Conservation (phyloP, 2,329 filamentous ascomycete genomes). For the Penicillium sp. region DNA sequence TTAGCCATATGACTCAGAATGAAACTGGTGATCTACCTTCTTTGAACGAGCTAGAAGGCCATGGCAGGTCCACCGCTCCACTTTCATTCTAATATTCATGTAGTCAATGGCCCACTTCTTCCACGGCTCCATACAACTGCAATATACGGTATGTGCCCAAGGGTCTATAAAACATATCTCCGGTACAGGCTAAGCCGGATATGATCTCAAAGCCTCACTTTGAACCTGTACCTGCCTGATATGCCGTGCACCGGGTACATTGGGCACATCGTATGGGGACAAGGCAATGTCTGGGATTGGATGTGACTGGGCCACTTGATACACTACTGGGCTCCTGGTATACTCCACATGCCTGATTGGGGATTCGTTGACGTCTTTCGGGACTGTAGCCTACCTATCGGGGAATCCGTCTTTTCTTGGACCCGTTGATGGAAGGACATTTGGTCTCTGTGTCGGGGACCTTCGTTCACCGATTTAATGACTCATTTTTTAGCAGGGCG, state of each 20-base stretch:
- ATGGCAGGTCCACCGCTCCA: slow-evolving; percentile 7
- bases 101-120: neutral
- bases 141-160: slow-evolving; percentile 5
- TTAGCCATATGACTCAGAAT: slow-evolving; percentile 5
- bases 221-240: slow-evolving; percentile 8
- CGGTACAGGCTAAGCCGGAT: neutral
- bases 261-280: slow-evolving; percentile 4
- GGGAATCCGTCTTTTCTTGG: neutral
- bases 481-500: slow-evolving; percentile 1
- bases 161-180: neutral
- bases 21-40: slow-evolving; percentile 7
- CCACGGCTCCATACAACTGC: neutral
- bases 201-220: slow-evolving; percentile 11
- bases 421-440: neutral
- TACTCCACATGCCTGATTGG: slow-evolving; percentile 2
- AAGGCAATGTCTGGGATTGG: slow-evolving; percentile 1
- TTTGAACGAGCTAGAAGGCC: slow-evolving; percentile 5
- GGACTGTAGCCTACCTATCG: neutral
- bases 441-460: neutral
- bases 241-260: slow-evolving; percentile 3
- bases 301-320: neutral
- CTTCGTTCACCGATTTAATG: slow-evolving; percentile 4
- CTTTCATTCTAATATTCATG: neutral
- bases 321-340: neutral
- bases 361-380: neutral